phyloP scores from a whole-genome alignment of 306 rosid species.

The Lathyrus tuberosus region DNA sequence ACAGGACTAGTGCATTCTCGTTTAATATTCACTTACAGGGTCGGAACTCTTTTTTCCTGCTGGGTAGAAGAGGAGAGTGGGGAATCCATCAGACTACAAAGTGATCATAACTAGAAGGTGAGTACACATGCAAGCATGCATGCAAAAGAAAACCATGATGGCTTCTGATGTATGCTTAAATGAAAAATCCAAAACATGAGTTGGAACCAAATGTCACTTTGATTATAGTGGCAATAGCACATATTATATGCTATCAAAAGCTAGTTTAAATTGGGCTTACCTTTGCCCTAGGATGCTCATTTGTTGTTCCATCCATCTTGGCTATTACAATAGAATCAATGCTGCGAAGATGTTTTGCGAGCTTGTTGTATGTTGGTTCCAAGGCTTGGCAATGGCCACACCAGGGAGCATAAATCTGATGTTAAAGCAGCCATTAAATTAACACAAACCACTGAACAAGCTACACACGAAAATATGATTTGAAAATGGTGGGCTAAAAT shows the following conservation, averaged over 20 bases:
- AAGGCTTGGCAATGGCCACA: constrained; percentile 98
- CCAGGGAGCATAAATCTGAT: constrained; percentile 97
- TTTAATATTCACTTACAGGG: constrained; percentile 44
- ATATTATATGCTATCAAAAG: too few species aligned
- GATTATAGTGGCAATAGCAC: constrained; percentile 1
- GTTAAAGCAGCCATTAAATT: constrained; percentile 18
- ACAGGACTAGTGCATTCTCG: not conserved
- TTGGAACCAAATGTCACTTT: constrained; percentile 33
- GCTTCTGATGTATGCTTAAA: constrained; percentile 22
- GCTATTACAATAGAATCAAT: constrained; percentile 92
- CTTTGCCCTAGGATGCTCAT: constrained; percentile 98
- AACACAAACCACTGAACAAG: constrained; percentile 24
- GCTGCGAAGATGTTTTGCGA: constrained; percentile 82
- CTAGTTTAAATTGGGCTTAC: constrained; percentile 41
- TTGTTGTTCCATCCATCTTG: constrained; percentile 98
- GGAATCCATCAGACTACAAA: constrained; percentile 55
- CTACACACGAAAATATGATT: constrained; percentile 17
- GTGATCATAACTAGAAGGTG: constrained; percentile 3
- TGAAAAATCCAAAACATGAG: constrained; percentile 19
- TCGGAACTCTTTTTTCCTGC: constrained; percentile 52
- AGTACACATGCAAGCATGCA: constrained; percentile 22
- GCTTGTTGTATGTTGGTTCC: constrained; percentile 95
- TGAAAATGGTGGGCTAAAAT: constrained; percentile 19
- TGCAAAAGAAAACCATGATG: not conserved
- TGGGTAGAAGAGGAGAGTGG: constrained; percentile 55